These are phyloP conservation scores for Rosa hybrid DNA, from an alignment of 331 rosid genomes.

Conservation along the genomic window DNA sequence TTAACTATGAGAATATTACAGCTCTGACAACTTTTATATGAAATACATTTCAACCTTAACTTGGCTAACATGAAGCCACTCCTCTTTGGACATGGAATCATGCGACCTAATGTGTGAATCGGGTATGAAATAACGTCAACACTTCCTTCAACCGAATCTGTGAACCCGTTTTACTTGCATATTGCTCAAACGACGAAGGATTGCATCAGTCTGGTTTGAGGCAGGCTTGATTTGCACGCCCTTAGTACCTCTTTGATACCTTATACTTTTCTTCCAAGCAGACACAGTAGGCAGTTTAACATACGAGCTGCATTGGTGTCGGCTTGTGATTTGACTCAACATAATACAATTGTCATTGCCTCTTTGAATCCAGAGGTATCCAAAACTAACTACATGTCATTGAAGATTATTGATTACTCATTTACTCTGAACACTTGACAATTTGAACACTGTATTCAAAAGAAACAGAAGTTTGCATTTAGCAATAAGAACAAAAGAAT, in stretches of 20 bases:
- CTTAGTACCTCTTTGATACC: too few species aligned
- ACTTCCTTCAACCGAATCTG: too few species aligned
- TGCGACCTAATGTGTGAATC: too few species aligned
- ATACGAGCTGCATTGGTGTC: not conserved
- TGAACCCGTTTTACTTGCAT: too few species aligned
- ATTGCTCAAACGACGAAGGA: too few species aligned
- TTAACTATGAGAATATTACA: not conserved
- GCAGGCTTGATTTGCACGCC: too few species aligned
- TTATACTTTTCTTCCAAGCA: not conserved
- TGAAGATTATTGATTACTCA: not conserved
- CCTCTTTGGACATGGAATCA: too few species aligned
- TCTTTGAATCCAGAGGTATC: not conserved
- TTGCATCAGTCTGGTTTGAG: too few species aligned
- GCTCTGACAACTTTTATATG: too few species aligned
- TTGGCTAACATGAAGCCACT: too few species aligned
- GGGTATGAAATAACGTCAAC: too few species aligned
- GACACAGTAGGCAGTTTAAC: not conserved
- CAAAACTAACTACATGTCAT: not conserved
- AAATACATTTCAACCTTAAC: not conserved
- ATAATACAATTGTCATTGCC: not conserved
- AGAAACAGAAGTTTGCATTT: not conserved
- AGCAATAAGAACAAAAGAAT: slow-evolving; percentile 2
- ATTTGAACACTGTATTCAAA: not conserved
- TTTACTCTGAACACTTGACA: not conserved
- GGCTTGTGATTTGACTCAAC: too few species aligned